Evolutionary conservation across 805 yeast genomes (phyloP).

Genomic region (Yamadazyma insecticola): DNA sequence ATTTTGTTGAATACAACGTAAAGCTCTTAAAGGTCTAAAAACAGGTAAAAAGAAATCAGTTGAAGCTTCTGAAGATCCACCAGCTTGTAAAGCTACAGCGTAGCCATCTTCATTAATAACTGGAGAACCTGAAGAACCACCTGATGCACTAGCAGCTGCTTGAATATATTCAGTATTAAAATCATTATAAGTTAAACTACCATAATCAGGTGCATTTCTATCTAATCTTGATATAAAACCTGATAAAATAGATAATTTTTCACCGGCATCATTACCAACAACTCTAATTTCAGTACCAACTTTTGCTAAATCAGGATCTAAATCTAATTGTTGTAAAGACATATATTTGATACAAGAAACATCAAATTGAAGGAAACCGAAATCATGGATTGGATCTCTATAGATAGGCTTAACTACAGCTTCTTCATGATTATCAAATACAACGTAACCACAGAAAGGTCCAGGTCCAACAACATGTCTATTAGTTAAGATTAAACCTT

Average conservation of each 20-base stretch:
- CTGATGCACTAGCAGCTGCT: constrained; percentile 94
- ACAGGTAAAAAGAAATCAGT: constrained; percentile 91
- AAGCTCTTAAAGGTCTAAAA: constrained; percentile 76
- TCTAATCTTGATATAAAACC: constrained; percentile 85
- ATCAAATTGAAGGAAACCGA: constrained; percentile 80
- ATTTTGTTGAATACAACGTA: constrained; percentile 60
- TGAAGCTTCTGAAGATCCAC: constrained; percentile 87
- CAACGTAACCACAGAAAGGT: constrained; percentile 86
- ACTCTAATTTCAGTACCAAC: constrained; percentile 94
- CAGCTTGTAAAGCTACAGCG: constrained; percentile 92
- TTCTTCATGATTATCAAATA: constrained; percentile 93
- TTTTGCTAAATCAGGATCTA: constrained; percentile 77
- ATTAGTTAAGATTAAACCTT: constrained; percentile 84
- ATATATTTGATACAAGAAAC: constrained; percentile 70
- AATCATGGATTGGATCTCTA: constrained; percentile 94
- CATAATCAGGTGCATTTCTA: constrained; percentile 93
- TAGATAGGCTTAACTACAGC: constrained; percentile 80
- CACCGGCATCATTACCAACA: constrained; percentile 96
- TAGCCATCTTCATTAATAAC: constrained; percentile 86
- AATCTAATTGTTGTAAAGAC: constrained; percentile 58
- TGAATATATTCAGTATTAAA: constrained; percentile 92
- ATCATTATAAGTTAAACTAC: constrained; percentile 83
- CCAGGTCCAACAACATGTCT: constrained; percentile 96
- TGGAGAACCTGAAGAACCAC: constrained; percentile 95
- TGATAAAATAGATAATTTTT: constrained; percentile 79